Percentiles rank a stretch among this genome's conserved stretches.
These are phyloP conservation scores for Fereydounia khargensis DNA, from an alignment of 1,284 basidiomycete species.

Conservation along the genomic window DNA sequence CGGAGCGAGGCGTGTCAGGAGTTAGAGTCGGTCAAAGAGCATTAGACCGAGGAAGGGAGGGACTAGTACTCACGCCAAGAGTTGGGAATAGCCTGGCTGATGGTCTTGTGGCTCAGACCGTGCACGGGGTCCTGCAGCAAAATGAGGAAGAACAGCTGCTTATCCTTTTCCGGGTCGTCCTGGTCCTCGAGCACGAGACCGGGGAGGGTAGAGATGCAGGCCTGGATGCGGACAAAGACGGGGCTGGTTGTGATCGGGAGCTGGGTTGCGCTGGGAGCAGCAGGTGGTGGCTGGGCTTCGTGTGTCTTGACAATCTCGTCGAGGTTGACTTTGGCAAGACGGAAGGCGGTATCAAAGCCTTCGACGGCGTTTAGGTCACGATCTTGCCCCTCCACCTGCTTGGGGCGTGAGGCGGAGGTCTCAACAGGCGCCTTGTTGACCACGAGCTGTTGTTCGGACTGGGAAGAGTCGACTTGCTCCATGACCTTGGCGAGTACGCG, in stretches of 20 bases:
- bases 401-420: constrained; percentile 16
- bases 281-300: constrained; percentile 59
- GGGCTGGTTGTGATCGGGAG: constrained; percentile 81
- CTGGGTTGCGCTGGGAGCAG: not conserved
- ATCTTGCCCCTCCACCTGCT: constrained; percentile 12
- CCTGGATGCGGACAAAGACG: constrained; percentile 90
- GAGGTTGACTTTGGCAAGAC: constrained; percentile 69
- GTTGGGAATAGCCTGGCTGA: constrained; percentile 47
- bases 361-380: constrained; percentile 79
- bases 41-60: too few species aligned
- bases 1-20: too few species aligned
- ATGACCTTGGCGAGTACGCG: constrained; percentile 48
- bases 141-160: constrained; percentile 44
- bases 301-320: constrained; percentile 76
- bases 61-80: constrained; percentile 55
- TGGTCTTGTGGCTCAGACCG: constrained; percentile 44
- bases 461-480: constrained; percentile 46
- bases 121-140: constrained; percentile 49
- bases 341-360: constrained; percentile 76
- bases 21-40: too few species aligned
- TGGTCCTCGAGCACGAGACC: constrained; percentile 2
- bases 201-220: constrained; percentile 57
- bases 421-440: constrained; percentile 43
- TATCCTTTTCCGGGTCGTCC: not conserved
- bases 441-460: constrained; percentile 41